Evolutionary conservation across 768 basidiomycete genomes (phyloP).

Genomic region (Lactifluus hygrophoroides): DNA sequence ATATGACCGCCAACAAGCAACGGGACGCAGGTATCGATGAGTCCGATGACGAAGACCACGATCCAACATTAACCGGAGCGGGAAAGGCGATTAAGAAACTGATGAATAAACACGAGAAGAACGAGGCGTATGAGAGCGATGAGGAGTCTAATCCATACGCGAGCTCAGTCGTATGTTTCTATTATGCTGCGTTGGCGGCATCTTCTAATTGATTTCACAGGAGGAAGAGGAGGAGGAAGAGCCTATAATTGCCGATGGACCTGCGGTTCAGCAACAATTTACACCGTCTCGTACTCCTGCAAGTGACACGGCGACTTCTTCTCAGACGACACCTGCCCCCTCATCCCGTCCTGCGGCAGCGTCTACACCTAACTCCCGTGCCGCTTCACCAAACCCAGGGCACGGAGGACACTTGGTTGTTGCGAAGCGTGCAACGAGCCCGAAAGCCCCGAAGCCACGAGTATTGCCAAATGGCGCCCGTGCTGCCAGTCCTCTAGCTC

Average conservation of each 20-base stretch:
- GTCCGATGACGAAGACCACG: conserved; percentile 65
- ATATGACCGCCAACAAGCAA: conserved; percentile 66
- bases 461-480: conserved; percentile 37
- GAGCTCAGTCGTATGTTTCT: conserved; percentile 47
- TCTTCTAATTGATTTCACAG: conserved; percentile 27
- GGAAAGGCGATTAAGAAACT: conserved; percentile 81
- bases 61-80: conserved; percentile 50
- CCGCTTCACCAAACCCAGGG: conserved; percentile 49
- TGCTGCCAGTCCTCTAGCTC: conserved; percentile 48
- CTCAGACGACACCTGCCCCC: conserved; percentile 29
- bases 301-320: conserved; percentile 25
- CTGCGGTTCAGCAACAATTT: conserved; percentile 41
- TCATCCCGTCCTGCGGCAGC: conserved; percentile 29
- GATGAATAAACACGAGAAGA: conserved; percentile 76
- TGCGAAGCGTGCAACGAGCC: conserved; percentile 80
- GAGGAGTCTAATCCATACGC: conserved; percentile 82
- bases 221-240: conserved; percentile 72
- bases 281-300: conserved; percentile 32
- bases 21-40: conserved; percentile 64
- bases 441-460: conserved; percentile 57
- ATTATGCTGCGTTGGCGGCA: neutral
- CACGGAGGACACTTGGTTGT: conserved; percentile 72
- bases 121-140: conserved; percentile 62
- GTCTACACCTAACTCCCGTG: conserved; percentile 39
- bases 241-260: conserved; percentile 34